Conservation (phyloP, 2,329 filamentous ascomycete genomes). For the Colletotrichum musae region DNA sequence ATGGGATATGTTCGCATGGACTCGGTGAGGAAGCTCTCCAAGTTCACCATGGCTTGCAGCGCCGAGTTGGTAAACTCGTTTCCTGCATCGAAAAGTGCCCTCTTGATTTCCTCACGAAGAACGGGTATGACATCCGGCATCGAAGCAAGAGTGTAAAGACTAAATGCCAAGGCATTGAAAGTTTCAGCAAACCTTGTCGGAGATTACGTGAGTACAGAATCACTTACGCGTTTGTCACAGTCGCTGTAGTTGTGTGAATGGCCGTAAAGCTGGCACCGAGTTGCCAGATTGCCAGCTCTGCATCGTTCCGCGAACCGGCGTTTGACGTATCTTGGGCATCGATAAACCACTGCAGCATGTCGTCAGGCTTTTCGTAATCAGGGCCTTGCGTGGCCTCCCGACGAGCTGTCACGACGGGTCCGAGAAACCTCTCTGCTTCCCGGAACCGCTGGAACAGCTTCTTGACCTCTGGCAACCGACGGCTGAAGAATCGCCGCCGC, state of each 20-base stretch:
- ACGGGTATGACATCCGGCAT: neutral
- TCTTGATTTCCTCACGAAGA: neutral
- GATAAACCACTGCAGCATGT: slow-evolving; percentile 64
- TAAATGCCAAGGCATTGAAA: neutral
- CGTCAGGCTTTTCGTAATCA: slow-evolving; percentile 53
- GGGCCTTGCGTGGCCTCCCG: slow-evolving; percentile 47
- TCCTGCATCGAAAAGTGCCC: neutral
- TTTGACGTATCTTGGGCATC: slow-evolving; percentile 52
- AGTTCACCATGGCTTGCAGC: slow-evolving; percentile 54
- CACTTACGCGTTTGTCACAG: slow-evolving; percentile 55
- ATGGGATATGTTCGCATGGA: slow-evolving; percentile 33
- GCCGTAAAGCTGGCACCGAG: slow-evolving; percentile 62
- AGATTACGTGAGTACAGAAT: neutral
- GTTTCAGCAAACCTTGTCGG: neutral
- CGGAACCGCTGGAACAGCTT: slow-evolving; percentile 49
- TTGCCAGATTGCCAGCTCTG: slow-evolving; percentile 57
- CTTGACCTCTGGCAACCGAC: slow-evolving; percentile 52
- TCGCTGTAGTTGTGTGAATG: slow-evolving; percentile 65
- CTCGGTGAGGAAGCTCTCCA: slow-evolving; percentile 58
- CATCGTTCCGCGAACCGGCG: slow-evolving; percentile 45
- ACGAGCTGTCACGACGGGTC: slow-evolving; percentile 48
- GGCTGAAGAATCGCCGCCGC: slow-evolving; percentile 51
- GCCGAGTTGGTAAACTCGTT: slow-evolving; percentile 45
- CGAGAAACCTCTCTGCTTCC: slow-evolving; percentile 45
- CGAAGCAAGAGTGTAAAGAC: neutral